Conservation (phyloP, 108 stramenopile genomes). For the Chaetoceros muelleri region DNA sequence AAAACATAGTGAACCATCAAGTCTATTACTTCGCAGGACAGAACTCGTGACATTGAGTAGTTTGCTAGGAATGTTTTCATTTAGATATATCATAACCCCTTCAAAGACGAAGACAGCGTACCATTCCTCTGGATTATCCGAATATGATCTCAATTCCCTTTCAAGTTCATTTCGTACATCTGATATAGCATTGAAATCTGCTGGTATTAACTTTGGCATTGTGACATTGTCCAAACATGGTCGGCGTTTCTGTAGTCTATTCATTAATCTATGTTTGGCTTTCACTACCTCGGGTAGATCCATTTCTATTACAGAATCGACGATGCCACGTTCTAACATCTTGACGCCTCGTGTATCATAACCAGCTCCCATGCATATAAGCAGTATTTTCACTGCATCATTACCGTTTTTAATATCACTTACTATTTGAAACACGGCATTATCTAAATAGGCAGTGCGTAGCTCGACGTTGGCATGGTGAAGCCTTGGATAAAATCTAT, state of each 20-base stretch:
- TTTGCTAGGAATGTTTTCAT: conserved; percentile 42
- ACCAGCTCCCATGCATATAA: conserved; percentile 62
- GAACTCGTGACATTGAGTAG: conserved; percentile 29
- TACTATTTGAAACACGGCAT: conserved; percentile 27
- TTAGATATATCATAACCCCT: conserved; percentile 71
- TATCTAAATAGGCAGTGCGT: conserved; percentile 61
- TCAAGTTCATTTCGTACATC: conserved; percentile 24
- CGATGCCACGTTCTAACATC: conserved; percentile 21
- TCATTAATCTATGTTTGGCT: conserved; percentile 39
- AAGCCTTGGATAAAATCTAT: conserved; percentile 41
- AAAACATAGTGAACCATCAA: conserved; percentile 27
- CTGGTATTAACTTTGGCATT: conserved; percentile 25
- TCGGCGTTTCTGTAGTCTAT: conserved; percentile 34
- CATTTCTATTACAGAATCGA: conserved; percentile 34
- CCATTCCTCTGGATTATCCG: conserved; percentile 12
- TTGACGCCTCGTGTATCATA: conserved; percentile 59
- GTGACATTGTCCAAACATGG: conserved; percentile 22
- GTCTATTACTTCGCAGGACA: conserved; percentile 13
- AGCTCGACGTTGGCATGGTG: conserved; percentile 70
- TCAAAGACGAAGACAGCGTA: conserved; percentile 58
- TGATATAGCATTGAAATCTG: conserved; percentile 50
- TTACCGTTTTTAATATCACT: neutral
- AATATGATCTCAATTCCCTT: conserved; percentile 7
- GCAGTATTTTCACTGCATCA: conserved; percentile 21
- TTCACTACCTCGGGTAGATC: conserved; percentile 53